A percentile compares a stretch with the other conserved stretches of the same genome.
These are phyloP conservation scores for Fragosphaeria purpurea DNA, from an alignment of 2,329 filamentous ascomycete genomes.

Conservation along the genomic window DNA sequence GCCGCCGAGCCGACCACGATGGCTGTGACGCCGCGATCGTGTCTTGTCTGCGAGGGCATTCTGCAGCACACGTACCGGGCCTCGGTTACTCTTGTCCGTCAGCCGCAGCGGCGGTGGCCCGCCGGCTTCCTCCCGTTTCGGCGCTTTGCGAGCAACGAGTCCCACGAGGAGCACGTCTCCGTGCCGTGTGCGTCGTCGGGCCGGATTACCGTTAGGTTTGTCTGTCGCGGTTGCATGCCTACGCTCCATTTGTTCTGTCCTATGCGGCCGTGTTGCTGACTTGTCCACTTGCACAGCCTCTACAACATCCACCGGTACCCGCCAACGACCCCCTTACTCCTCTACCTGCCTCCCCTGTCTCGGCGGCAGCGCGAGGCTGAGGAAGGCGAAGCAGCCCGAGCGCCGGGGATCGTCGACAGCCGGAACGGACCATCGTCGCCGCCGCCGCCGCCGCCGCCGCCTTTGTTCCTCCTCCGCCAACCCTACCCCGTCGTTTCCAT, in stretches of 20 bases:
- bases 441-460: conserved; percentile 8
- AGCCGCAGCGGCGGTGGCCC: no score
- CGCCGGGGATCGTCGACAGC: conserved; percentile 6
- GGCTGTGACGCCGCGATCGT: no score
- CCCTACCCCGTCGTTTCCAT: conserved; percentile 41
- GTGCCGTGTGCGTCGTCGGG: conserved; percentile 41
- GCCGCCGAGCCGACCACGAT: no score
- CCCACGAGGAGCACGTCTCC: conserved; percentile 29
- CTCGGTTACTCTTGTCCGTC: no score
- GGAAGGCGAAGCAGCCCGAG: not conserved
- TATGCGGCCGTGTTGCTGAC: not conserved
- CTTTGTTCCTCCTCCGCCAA: conserved; percentile 31
- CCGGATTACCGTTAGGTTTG: conserved; percentile 40
- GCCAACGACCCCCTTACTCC: conserved; percentile 34
- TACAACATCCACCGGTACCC: conserved; percentile 33
- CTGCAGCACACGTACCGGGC: no score
- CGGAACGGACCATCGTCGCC: no score
- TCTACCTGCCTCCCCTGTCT: conserved; percentile 43
- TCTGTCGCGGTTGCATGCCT: not conserved
- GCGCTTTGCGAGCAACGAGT: no score
- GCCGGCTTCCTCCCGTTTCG: no score
- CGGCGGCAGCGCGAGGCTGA: conserved; percentile 19
- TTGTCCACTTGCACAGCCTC: conserved; percentile 26
- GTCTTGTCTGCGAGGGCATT: no score
- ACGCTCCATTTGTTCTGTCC: not conserved